phyloP scores from a whole-genome alignment of 2,329 filamentous ascomycete species.

The Penicillium polonicum region DNA sequence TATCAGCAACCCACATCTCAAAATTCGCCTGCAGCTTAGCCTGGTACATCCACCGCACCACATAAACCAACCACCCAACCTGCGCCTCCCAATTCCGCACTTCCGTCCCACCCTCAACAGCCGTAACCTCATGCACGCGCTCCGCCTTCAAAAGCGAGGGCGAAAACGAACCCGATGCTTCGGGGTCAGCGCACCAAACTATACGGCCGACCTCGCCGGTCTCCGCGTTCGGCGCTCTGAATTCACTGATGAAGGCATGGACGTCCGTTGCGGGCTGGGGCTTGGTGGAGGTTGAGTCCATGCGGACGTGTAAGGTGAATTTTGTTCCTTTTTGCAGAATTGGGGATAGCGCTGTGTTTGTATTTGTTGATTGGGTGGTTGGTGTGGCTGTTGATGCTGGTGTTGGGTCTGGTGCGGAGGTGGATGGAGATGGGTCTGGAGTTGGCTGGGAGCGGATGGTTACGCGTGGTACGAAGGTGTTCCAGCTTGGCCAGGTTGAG shows the following conservation, averaged over 20 bases:
- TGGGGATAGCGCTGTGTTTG: slow-evolving; percentile 18
- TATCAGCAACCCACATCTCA: slow-evolving; percentile 41
- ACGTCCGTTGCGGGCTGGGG: slow-evolving; percentile 28
- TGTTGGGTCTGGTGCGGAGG: background rate
- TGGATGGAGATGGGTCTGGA: background rate
- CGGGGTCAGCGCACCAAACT: slow-evolving; percentile 30
- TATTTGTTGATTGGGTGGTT: background rate
- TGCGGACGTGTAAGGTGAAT: slow-evolving; percentile 47
- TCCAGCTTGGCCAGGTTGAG: slow-evolving; percentile 50
- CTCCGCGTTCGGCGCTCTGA: slow-evolving; percentile 27
- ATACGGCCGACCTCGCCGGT: slow-evolving; percentile 26
- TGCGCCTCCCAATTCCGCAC: slow-evolving; percentile 49
- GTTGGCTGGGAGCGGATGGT: slow-evolving; percentile 46
- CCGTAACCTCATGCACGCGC: slow-evolving; percentile 49
- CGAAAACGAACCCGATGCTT: slow-evolving; percentile 31
- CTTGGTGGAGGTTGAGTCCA: slow-evolving; percentile 33
- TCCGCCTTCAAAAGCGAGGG: slow-evolving; percentile 44
- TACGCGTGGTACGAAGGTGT: slow-evolving; percentile 47
- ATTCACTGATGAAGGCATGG: slow-evolving; percentile 34
- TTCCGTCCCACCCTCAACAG: slow-evolving; percentile 35
- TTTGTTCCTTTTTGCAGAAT: slow-evolving; percentile 41
- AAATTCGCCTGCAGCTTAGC: slow-evolving; percentile 39
- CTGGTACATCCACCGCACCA: slow-evolving; percentile 45
- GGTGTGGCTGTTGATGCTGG: slow-evolving; percentile 15
- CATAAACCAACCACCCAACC: slow-evolving; percentile 43